Conservation (phyloP, 2,329 filamentous ascomycete species). For the Shiraia bambusicola region DNA sequence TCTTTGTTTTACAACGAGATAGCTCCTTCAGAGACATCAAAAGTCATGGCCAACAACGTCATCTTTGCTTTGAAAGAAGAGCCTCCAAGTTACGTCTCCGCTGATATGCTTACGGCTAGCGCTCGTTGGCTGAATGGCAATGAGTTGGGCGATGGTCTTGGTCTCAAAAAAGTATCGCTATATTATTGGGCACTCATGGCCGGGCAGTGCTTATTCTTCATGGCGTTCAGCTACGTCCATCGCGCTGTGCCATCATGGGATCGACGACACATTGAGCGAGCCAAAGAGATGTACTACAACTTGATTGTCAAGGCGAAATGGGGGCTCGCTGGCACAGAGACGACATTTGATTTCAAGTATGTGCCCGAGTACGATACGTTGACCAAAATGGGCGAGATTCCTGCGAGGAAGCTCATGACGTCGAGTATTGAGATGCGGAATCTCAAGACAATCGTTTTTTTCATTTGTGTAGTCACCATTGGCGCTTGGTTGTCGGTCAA, state of each 20-base stretch:
- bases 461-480: conserved; percentile 30
- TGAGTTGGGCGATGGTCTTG: conserved; percentile 61
- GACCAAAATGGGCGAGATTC: conserved; percentile 50
- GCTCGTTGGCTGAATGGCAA: conserved; percentile 71
- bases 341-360: conserved; percentile 71
- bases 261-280: conserved; percentile 53
- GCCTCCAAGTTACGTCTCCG: conserved; percentile 65
- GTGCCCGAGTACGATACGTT: conserved; percentile 58
- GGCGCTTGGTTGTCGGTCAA: conserved; percentile 29
- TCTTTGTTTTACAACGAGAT: conserved; percentile 67
- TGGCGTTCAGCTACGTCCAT: conserved; percentile 55
- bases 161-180: conserved; percentile 56
- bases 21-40: conserved; percentile 62
- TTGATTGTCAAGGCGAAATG: conserved; percentile 65
- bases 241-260: conserved; percentile 54
- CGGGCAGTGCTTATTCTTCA: conserved; percentile 68
- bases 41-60: conserved; percentile 72
- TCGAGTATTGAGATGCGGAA: conserved; percentile 51
- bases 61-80: conserved; percentile 66
- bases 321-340: conserved; percentile 62
- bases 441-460: conserved; percentile 49
- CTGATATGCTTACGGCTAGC: conserved; percentile 67
- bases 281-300: conserved; percentile 58
- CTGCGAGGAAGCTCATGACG: conserved; percentile 41
- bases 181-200: conserved; percentile 64